Percentiles rank a stretch among this genome's conserved stretches.
Conservation (phyloP, 2,329 filamentous ascomycete species). For the Talaromyces rugulosus region DNA sequence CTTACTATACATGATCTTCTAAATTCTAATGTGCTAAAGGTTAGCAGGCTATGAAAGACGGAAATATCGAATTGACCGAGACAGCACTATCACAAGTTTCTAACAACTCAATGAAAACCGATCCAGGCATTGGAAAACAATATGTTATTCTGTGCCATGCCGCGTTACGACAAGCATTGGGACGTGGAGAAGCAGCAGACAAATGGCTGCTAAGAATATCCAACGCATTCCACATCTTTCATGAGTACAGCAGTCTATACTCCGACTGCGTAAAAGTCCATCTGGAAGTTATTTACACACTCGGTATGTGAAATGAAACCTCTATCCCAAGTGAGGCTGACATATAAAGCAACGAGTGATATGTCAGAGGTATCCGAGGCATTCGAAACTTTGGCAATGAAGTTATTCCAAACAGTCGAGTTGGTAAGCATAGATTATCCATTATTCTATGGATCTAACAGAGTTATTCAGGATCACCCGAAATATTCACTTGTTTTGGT, state of each 20-base stretch:
- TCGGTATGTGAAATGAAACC: conserved; percentile 38
- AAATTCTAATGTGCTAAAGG: not conserved
- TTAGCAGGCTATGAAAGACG: conserved; percentile 17
- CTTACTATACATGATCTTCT: conserved; percentile 50
- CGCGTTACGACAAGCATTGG: conserved; percentile 61
- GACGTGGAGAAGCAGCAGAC: conserved; percentile 51
- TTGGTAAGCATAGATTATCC: not conserved
- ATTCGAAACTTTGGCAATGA: not conserved
- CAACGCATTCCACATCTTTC: conserved; percentile 48
- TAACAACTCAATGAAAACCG: conserved; percentile 35
- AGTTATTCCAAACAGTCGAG: conserved; percentile 1
- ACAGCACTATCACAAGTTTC: conserved; percentile 65
- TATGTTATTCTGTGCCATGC: conserved; percentile 66
- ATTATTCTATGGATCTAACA: not conserved
- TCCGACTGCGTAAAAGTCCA: not conserved
- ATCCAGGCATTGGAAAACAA: conserved; percentile 53
- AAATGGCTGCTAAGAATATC: conserved; percentile 72
- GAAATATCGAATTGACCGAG: conserved; percentile 70
- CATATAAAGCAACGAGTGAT: not conserved
- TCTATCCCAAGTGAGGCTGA: not conserved
- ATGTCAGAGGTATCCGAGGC: conserved; percentile 23
- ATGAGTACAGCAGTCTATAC: conserved; percentile 28
- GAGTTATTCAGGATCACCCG: conserved; percentile 47
- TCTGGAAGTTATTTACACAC: conserved; percentile 61
- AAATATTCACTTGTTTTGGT: conserved; percentile 63